Evolutionary conservation across 352 stramenopile species (phyloP).

Genomic region (Phytophthora rubi): DNA sequence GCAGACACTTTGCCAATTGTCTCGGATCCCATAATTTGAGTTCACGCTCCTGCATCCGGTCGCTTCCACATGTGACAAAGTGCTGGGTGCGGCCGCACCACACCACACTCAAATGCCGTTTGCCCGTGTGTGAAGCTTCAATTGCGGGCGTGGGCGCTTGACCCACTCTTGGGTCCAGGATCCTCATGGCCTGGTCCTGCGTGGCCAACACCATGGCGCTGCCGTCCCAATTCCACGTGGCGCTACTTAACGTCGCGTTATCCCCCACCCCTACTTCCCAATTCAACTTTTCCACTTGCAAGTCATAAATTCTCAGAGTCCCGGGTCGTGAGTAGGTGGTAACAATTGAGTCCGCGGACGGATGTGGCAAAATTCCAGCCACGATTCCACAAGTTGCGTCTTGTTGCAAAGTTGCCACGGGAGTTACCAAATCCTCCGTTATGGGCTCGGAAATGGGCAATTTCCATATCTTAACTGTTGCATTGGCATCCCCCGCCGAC

Average conservation of each 20-base stretch:
- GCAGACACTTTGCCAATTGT: constrained; percentile 53
- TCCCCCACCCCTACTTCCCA: constrained; percentile 24
- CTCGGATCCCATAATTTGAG: constrained; percentile 82
- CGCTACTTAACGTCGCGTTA: constrained; percentile 30
- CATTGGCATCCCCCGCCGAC: constrained; percentile 60
- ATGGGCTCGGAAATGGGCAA: constrained; percentile 35
- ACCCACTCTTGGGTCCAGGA: constrained; percentile 60
- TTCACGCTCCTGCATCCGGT: constrained; percentile 73
- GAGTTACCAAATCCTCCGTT: constrained; percentile 40
- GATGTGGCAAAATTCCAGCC: constrained; percentile 56
- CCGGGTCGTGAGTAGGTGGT: constrained; percentile 48
- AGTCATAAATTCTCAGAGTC: constrained; percentile 54
- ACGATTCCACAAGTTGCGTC: constrained; percentile 22
- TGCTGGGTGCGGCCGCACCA: constrained; percentile 65
- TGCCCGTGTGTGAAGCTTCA: constrained; percentile 54
- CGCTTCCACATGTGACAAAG: constrained; percentile 68
- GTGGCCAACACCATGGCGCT: constrained; percentile 53
- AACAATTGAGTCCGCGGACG: constrained; percentile 54
- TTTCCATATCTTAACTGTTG: constrained; percentile 64
- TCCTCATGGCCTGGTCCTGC: constrained; percentile 51
- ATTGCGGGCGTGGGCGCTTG: constrained; percentile 13
- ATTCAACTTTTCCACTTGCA: constrained; percentile 38
- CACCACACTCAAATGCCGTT: constrained; percentile 52
- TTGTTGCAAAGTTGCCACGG: constrained; percentile 32
- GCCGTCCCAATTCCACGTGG: constrained; percentile 79